These are phyloP conservation scores for Boletus speciosus DNA, from an alignment of 768 basidiomycete genomes.

Conservation along the genomic window DNA sequence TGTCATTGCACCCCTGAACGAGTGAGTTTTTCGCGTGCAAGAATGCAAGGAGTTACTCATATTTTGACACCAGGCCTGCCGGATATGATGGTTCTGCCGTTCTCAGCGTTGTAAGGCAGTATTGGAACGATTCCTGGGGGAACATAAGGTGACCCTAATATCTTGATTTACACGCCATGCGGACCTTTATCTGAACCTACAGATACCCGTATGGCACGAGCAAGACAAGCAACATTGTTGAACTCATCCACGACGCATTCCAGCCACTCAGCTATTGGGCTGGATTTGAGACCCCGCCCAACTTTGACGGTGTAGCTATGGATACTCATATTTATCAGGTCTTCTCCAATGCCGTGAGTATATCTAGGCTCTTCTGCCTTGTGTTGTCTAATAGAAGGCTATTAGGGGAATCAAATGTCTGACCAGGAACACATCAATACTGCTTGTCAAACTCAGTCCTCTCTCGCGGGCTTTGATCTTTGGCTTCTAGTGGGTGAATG, in stretches of 20 bases:
- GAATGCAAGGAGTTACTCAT: background rate
- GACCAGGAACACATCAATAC: conserved; percentile 54
- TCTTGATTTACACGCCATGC: background rate
- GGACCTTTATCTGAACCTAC: conserved; percentile 2
- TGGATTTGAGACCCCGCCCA: conserved; percentile 52
- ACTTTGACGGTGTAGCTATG: conserved; percentile 65
- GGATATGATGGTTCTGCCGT: conserved; percentile 56
- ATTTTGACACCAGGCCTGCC: conserved; percentile 54
- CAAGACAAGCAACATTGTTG: conserved; percentile 53
- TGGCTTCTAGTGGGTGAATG: conserved; percentile 91
- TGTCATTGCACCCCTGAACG: conserved; percentile 74
- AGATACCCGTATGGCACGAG: conserved; percentile 43
- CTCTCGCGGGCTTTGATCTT: conserved; percentile 53
- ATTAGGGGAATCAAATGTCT: conserved; percentile 44
- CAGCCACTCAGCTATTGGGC: conserved; percentile 69
- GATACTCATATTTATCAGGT: conserved; percentile 81
- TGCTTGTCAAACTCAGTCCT: conserved; percentile 49
- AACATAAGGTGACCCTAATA: conserved; percentile 53
- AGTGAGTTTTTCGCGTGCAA: conserved; percentile 41
- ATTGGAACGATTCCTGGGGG: conserved; percentile 71
- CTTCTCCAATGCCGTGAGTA: conserved; percentile 55
- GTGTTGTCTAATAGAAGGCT: background rate
- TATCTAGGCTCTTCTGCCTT: background rate
- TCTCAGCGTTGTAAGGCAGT: conserved; percentile 52
- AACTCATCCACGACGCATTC: conserved; percentile 77